These are phyloP conservation scores for Lipomyces kockii DNA, from an alignment of 805 yeast species.

Conservation along the genomic window DNA sequence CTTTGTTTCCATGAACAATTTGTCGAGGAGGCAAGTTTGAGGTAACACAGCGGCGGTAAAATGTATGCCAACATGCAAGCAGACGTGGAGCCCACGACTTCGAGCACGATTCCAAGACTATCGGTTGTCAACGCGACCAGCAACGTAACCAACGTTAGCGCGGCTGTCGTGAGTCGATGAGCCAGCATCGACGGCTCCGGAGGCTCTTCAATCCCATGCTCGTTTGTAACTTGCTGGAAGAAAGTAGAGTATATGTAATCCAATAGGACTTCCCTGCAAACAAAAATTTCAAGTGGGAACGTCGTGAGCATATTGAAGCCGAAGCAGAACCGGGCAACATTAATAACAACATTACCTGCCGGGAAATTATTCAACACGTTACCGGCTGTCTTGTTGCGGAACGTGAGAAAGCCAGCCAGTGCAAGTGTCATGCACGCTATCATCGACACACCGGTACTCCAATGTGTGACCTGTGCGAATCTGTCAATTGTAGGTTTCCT, in stretches of 20 bases:
- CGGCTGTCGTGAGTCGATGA: conserved; percentile 69
- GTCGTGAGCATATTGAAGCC: conserved; percentile 93
- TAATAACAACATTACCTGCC: conserved; percentile 70
- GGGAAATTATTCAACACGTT: conserved; percentile 88
- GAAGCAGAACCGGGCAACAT: conserved; percentile 86
- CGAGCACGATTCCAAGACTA: conserved; percentile 85
- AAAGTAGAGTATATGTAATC: conserved; percentile 53
- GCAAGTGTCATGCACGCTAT: conserved; percentile 79
- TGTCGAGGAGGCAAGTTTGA: conserved; percentile 59
- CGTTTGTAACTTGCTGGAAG: background rate
- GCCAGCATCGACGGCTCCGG: conserved; percentile 20
- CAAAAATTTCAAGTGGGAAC: conserved; percentile 87
- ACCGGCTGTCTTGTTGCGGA: conserved; percentile 80
- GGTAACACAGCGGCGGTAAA: conserved; percentile 81
- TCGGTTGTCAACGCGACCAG: conserved; percentile 75
- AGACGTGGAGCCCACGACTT: conserved; percentile 88
- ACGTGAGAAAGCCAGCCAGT: conserved; percentile 72
- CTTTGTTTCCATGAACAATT: conserved; percentile 45
- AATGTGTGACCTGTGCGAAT: conserved; percentile 78
- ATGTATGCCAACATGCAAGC: conserved; percentile 93
- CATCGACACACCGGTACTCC: conserved; percentile 81
- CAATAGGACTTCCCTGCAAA: conserved; percentile 81
- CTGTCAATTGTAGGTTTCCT: conserved; percentile 74
- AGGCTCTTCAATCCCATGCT: background rate
- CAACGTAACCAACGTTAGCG: conserved; percentile 72